phyloP scores from a whole-genome alignment of 2,329 filamentous ascomycete species.

The Xylariales sp. region DNA sequence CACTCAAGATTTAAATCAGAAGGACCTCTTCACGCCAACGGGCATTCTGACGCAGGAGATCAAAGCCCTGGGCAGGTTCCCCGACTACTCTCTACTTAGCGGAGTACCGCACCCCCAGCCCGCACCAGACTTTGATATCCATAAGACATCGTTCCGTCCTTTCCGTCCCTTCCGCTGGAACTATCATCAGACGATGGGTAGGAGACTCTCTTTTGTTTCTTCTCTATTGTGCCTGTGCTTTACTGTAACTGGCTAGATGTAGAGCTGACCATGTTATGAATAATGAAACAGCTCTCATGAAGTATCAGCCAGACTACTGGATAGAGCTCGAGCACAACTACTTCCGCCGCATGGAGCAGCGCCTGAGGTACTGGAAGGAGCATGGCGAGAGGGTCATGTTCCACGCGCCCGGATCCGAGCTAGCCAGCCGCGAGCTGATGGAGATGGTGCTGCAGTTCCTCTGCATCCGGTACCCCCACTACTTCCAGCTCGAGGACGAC shows the following conservation, averaged over 20 bases:
- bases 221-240: background rate
- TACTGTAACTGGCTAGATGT: background rate
- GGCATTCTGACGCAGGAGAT: conserved; percentile 70
- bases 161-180: conserved; percentile 80
- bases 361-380: conserved; percentile 58
- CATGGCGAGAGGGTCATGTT: conserved; percentile 63
- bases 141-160: conserved; percentile 64
- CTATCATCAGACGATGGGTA: conserved; percentile 92
- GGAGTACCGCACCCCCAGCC: conserved; percentile 67
- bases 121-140: conserved; percentile 62
- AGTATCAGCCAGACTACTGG: conserved; percentile 81
- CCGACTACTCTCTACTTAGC: conserved; percentile 70
- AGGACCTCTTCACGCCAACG: conserved; percentile 7
- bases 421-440: conserved; percentile 83
- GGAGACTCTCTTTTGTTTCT: conserved; percentile 29
- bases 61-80: conserved; percentile 68
- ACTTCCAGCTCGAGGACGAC: conserved; percentile 58
- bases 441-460: conserved; percentile 80
- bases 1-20: conserved; percentile 1
- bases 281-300: conserved; percentile 66
- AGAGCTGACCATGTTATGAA: conserved; percentile 6
- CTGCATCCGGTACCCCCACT: conserved; percentile 70
- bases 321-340: conserved; percentile 81
- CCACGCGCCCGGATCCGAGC: conserved; percentile 67
- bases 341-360: conserved; percentile 60